A percentile compares a stretch with the other conserved stretches of the same genome.
Evolutionary conservation across 768 basidiomycete genomes (phyloP).

Genomic region (Agrocybe chaxingu): DNA sequence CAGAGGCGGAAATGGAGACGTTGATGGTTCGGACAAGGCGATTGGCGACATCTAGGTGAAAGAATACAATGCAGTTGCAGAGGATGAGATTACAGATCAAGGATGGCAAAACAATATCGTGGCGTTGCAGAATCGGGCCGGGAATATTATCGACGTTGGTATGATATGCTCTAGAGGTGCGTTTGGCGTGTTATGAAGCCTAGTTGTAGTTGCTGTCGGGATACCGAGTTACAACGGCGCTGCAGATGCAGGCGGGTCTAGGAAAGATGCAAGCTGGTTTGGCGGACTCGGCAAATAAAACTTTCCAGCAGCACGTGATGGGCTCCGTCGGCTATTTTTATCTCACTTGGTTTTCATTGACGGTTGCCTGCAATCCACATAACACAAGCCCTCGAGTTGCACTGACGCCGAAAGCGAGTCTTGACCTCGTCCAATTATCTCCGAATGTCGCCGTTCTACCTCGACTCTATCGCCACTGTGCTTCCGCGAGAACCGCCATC

Average conservation of each 20-base stretch:
- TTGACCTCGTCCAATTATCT: no score
- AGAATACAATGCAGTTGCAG: slow-evolving; percentile 14
- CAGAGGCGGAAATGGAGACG: slow-evolving; percentile 42
- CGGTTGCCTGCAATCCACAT: no score
- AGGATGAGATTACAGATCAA: slow-evolving; percentile 12
- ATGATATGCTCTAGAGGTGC: not conserved
- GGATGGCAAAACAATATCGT: not conserved
- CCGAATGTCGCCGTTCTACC: no score
- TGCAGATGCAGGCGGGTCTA: slow-evolving; percentile 11
- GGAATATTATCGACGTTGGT: not conserved
- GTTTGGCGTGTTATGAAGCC: not conserved
- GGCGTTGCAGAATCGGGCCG: slow-evolving; percentile 8
- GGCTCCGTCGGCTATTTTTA: no score
- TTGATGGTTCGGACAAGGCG: slow-evolving; percentile 40
- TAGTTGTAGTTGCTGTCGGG: not conserved
- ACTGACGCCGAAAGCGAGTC: no score
- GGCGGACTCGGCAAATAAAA: slow-evolving; percentile 5
- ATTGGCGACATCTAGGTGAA: slow-evolving; percentile 50
- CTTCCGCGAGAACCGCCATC: no score
- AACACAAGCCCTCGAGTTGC: no score
- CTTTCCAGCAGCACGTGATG: slow-evolving; percentile 10
- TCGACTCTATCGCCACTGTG: no score
- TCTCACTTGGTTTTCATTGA: no score
- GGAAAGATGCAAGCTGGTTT: not conserved
- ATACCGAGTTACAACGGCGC: slow-evolving; percentile 3